Base-by-base conservation (phyloP, 768 basidiomycete species). In the Mycena capillaripes region DNA sequence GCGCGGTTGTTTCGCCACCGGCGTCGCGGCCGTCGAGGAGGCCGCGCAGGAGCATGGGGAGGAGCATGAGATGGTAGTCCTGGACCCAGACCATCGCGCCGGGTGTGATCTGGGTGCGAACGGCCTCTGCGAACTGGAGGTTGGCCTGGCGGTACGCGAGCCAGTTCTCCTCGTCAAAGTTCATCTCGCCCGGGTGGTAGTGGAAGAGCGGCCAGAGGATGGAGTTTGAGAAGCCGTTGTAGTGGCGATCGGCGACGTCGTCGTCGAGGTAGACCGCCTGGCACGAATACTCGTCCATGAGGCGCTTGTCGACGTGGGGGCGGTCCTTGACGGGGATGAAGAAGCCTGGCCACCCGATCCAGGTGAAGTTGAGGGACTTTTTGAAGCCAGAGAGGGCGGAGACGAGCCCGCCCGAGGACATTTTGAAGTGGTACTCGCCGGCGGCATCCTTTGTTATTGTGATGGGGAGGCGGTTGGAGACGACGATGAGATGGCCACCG, bases 141-240 rank as follows among this genome's bases (percentile, higher is more conserved):
- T 99, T 99, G 55, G 97, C 97, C 82, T 98, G 96, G 42, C 98
- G 92, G 83, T 99, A 99, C 17, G 96, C 98, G 63, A 92, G 90
- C 98, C 98, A 99, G 81, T 99, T 95, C 80, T 95, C 95, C 85
- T 98, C 96, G 82, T 98, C 97, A 79, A 99, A 99, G 83, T 96
- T 97, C 97, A 99, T 99, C 85, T 99, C 98, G 74, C 97, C 97
- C 10, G 98, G 98, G 82, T 99, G 97, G 84, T 98, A 99, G 82
- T 99, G 98, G 89, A 99, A 98, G 56, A 99, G 87, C 3, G 98
- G 98, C 98, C 98, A 99, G 60, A 99, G 91, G 84, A 99, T 99
- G 64, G 97, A 98, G 85, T 99, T 99, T 77, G 97, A 97, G 89
- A 99, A 99, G 66, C 98, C 96, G 80, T 97, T 97, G 85, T 96